phyloP scores from a whole-genome alignment of 495 filamentous ascomycete species.

The Aspergillus diversus region DNA sequence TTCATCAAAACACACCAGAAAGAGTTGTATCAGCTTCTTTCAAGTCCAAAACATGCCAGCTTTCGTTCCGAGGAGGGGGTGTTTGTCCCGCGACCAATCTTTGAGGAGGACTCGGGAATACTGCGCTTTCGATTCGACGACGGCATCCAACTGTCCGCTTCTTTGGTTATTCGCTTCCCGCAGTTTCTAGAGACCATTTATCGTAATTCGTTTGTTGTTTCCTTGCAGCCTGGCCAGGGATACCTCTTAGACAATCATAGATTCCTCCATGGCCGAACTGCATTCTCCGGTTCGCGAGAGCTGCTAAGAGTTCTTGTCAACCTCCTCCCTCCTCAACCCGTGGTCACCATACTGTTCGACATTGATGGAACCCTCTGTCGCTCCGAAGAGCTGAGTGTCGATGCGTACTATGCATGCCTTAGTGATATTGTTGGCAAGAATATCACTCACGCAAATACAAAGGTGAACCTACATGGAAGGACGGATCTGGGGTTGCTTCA shows the following conservation, averaged over 20 bases:
- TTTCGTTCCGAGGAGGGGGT: constrained; percentile 17
- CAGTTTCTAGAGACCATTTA: constrained; percentile 13
- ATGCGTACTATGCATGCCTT: constrained; percentile 21
- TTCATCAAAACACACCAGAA: constrained; percentile 9
- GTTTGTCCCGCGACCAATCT: constrained; percentile 20
- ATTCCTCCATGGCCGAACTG: constrained; percentile 18
- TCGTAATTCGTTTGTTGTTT: constrained; percentile 15
- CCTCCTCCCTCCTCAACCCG: constrained; percentile 10
- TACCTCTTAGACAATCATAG: constrained; percentile 22
- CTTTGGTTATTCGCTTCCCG: constrained; percentile 13
- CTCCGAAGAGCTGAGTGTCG: constrained; percentile 23
- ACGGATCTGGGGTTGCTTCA: constrained; percentile 20
- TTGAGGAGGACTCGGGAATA: constrained; percentile 10
- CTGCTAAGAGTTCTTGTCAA: constrained; percentile 19
- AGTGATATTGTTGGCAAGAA: constrained; percentile 19
- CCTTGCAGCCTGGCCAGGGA: constrained; percentile 16
- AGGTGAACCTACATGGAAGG: constrained; percentile 19
- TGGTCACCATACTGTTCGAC: constrained; percentile 18
- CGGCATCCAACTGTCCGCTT: constrained; percentile 18
- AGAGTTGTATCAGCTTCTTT: constrained; percentile 13
- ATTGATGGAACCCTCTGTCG: constrained; percentile 25
- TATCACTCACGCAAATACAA: constrained; percentile 21
- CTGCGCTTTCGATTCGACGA: constrained; percentile 24
- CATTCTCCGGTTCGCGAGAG: constrained; percentile 18
- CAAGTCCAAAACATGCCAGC: constrained; percentile 12